Evolutionary conservation across 495 filamentous ascomycete species (phyloP), one percentile per base, ranked within the genome.

Genomic region (Aspergillus cavernicola): DNA sequence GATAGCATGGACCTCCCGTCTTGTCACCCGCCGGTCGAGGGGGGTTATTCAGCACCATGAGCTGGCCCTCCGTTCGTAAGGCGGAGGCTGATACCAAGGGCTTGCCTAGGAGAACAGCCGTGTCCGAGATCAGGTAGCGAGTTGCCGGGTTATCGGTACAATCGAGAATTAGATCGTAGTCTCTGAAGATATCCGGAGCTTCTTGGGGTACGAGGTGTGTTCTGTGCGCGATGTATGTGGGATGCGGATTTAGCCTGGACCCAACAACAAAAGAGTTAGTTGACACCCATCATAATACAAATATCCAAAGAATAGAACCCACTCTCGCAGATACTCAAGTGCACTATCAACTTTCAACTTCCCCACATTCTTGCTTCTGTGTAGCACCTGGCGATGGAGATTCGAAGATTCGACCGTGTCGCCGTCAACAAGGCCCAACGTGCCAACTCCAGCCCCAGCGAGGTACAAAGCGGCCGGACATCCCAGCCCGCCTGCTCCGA

Each of bases 101-200:
- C 59, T 92, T 96, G 1, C 74, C 64, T 1, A 89, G 70, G 9
- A 96, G 69, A 1, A 97, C 87, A 46, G 88, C 90, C 13, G 89
- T 80, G 59, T 98, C 93, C 0, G 91, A 96, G 59, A 97, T 88
- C 5, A 97, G 77, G 65, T 98, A 97, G 33, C 93, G 89, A 0
- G 91, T 86, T 5, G 86, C 85, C 0, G 92, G 93, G 50, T 89
- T 89, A 67, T 98, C 93, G 4, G 91, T 96, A 62, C 93, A 98
- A 68, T 98, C 93, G 24, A 98, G 80, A 22, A 97, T 81, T 5
- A 96, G 57, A 61, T 97, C 90, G 65, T 95, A 97, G 2, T 68
- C 53, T 0, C 67, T 47, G 48, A 92, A 84, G 33, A 85, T 82
- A 13, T 75, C 60, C 8, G 83, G 71, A 0, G 89, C 87, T 41